Base-by-base conservation (phyloP, 2,329 filamentous ascomycete genomes). In the Xylariomycetidae sp. region DNA sequence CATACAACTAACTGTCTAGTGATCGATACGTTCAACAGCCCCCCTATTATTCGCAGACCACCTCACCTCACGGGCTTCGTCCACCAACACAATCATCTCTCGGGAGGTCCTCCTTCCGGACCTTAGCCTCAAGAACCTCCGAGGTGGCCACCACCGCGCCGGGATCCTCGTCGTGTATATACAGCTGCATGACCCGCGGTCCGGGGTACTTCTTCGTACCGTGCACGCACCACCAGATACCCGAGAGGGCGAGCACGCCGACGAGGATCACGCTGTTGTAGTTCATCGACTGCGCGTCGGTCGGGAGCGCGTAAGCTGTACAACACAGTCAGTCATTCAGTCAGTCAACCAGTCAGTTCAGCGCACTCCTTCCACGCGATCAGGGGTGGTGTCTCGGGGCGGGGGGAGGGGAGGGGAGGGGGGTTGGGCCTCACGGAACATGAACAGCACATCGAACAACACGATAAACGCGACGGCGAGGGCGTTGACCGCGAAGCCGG, bases 391-490 rank as follows among this genome's bases (percentile, higher is more conserved):
- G n/a, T n/a, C n/a, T n/a, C n/a, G n/a, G n/a, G n/a, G n/a, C n/a
- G n/a, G n/a, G n/a, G n/a, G n/a, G n/a, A n/a, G n/a, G n/a, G n/a
- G n/a, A n/a, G n/a, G n/a, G n/a, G n/a, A n/a, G n/a, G n/a, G n/a
- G n/a, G n/a, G n/a, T n/a, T n/a, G 29, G 16, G 14, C 59, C 66
- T 61, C 46, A 70, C 67, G 74, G 58, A 79, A 78, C 48, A 72
- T 76, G 55, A 72, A 79, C 37, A 79, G 68, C n/a, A 74, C 58
- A 33, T 72, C 62, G 43, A 77, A 78, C 14, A 74, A 56, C 2
- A 65, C 47, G 34, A 78, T 76, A 33, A 76, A 68, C 25, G 68
- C 45, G 12, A 73, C 68, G 6, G 71, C 60, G 4, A 68, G 41
- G 9, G 55, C 35, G 43, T 78, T 78, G 46, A 78, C 48, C 2